Conservation (phyloP, 2,329 filamentous ascomycete genomes). For the Exophiala phaeomuriformis region DNA sequence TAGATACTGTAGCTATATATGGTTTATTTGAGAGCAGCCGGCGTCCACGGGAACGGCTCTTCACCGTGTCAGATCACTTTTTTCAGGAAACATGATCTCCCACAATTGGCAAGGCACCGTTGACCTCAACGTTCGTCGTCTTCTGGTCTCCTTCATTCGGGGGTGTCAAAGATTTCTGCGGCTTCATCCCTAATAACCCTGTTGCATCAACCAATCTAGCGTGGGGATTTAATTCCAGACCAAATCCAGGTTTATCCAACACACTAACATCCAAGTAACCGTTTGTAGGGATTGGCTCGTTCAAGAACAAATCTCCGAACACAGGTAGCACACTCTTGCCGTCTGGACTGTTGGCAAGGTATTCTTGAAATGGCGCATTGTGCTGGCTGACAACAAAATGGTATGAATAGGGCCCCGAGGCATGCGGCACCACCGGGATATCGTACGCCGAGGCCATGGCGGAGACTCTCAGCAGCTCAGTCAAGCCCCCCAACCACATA, state of each 20-base stretch:
- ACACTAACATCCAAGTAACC: constrained; percentile 73
- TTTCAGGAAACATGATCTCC: not conserved
- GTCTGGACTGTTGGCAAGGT: constrained; percentile 85
- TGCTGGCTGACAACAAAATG: constrained; percentile 92
- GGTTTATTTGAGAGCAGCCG: no score
- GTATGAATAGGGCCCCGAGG: constrained; percentile 88
- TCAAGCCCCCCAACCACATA: constrained; percentile 94
- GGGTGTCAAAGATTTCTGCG: constrained; percentile 39
- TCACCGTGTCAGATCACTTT: no score
- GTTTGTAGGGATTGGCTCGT: constrained; percentile 80
- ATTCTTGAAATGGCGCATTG: constrained; percentile 93
- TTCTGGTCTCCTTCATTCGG: constrained; percentile 20
- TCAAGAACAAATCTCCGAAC: constrained; percentile 82
- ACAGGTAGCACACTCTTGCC: constrained; percentile 84
- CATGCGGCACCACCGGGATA: constrained; percentile 90
- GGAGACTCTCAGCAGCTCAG: constrained; percentile 80
- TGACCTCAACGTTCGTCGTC: constrained; percentile 4
- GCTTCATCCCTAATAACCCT: constrained; percentile 63
- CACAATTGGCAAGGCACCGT: not conserved
- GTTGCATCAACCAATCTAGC: constrained; percentile 72
- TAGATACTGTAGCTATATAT: no score
- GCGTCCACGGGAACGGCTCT: no score
- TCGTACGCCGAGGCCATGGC: constrained; percentile 89
- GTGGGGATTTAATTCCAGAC: constrained; percentile 74
- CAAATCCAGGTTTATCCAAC: constrained; percentile 85